Percentiles rank a stretch among this genome's conserved stretches.
These are phyloP conservation scores for Solanum rostratum DNA, from an alignment of 257 asterid genomes.

Conservation along the genomic window DNA sequence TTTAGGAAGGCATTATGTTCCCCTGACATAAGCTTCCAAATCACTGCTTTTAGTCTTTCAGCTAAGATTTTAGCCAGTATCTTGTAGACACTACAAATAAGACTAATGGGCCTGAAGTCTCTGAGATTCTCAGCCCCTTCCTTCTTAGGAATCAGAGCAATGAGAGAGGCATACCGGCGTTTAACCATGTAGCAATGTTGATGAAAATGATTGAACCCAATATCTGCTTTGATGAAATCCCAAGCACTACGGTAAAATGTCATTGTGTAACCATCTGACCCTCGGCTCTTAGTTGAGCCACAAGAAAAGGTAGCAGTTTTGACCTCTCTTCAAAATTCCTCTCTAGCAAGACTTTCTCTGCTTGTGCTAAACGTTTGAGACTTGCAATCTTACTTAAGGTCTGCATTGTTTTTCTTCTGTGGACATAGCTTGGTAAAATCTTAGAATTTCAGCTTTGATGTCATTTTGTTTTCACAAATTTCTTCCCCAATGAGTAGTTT, in stretches of 20 bases:
- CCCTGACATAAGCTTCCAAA: background rate
- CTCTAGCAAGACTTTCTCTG: background rate
- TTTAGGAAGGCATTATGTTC: too few relatives aligned
- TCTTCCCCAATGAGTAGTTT: too few relatives aligned
- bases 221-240: background rate
- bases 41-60: background rate
- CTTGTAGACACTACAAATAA: too few relatives aligned
- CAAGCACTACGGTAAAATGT: background rate
- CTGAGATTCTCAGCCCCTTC: background rate
- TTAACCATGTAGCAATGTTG: background rate
- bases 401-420: background rate
- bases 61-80: background rate
- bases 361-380: too few relatives aligned
- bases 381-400: too few relatives aligned
- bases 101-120: background rate
- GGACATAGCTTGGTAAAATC: background rate
- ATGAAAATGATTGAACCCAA: background rate
- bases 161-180: background rate
- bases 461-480: background rate
- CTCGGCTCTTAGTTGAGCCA: background rate
- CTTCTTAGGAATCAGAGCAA: background rate
- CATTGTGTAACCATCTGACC: background rate
- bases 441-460: background rate
- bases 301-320: background rate
- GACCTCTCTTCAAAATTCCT: background rate